Percentiles rank a stretch among this genome's conserved stretches.
Evolutionary conservation across 371 early-diverging fungal genomes (phyloP).

Genomic region (Rhizomucor miehei): DNA sequence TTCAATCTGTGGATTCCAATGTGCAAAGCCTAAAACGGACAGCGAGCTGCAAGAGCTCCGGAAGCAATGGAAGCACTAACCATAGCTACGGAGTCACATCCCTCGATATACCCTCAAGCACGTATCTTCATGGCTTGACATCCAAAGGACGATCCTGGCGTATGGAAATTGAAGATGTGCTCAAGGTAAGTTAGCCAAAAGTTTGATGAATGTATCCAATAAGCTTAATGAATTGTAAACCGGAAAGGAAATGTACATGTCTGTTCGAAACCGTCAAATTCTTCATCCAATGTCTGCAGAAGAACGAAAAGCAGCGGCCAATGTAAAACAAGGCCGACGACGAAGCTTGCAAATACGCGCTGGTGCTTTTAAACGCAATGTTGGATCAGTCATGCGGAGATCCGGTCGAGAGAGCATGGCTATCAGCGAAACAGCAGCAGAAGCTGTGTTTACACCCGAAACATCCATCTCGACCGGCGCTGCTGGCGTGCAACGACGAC

Average conservation of each 20-base stretch:
- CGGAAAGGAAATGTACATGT: conserved; percentile 57
- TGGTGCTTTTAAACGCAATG: conserved; percentile 32
- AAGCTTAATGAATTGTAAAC: not conserved
- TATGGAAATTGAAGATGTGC: conserved; percentile 25
- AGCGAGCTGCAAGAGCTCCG: conserved; percentile 11
- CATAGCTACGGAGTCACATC: conserved; percentile 8
- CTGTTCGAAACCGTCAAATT: conserved; percentile 62
- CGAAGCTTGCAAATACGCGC: conserved; percentile 24
- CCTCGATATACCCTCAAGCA: conserved; percentile 10
- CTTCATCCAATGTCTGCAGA: conserved; percentile 43
- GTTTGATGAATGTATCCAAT: not conserved
- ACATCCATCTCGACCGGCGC: conserved; percentile 12
- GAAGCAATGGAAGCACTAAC: conserved; percentile 6
- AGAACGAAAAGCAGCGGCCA: conserved; percentile 1
- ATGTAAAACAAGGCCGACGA: conserved; percentile 12
- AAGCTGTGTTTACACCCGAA: conserved; percentile 6
- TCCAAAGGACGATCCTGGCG: conserved; percentile 30
- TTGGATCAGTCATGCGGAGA: conserved; percentile 40
- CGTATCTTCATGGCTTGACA: conserved; percentile 2
- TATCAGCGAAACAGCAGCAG: conserved; percentile 9
- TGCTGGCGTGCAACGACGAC: conserved; percentile 13
- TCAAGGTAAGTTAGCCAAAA: conserved; percentile 24
- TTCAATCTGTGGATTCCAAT: conserved; percentile 10
- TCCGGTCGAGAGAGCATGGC: conserved; percentile 28
- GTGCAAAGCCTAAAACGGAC: conserved; percentile 12